Evolutionary conservation across 352 stramenopile species (phyloP), one percentile per base, ranked within the genome.

Genomic region (Peronosclerospora sorghi): DNA sequence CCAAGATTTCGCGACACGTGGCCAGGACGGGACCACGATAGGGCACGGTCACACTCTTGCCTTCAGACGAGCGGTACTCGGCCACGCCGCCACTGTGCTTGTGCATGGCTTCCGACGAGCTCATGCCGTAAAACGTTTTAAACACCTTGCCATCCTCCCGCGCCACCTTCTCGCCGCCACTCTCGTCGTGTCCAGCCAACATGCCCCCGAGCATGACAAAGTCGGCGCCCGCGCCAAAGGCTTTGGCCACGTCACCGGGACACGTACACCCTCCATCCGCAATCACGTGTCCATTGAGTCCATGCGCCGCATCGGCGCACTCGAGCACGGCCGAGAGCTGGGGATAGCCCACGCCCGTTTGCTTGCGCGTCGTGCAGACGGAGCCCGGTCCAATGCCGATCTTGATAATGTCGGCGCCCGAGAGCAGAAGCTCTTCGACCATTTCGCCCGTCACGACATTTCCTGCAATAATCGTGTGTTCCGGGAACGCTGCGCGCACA

Each of bases 91-190:
- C 87, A 23, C 62, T 67, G 55, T 96, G 86, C 59, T 96, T 96
- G 44, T 85, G 83, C 86, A 96, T 96, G 42, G 87, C 87, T 21
- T 87, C 82, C 1, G 79, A 79, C 20, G 79, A 95, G 59, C 71
- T 91, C 87, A 96, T 96, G 46, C 87, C 87, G 61, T 96, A 96
- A 53, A 96, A 96, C 43, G 81, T 72, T 67, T 96, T 96, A 51
- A 78, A 84, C 34, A 68, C 19, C 35, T 81, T 77, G 29, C 80
- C 78, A 23, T 60, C n/a, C n/a, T n/a, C 68, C 9, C 63, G 41
- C 43, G 91, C 71, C 17, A 94, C 71, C 35, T 86, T 78, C 2
- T 92, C 70, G 9, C 86, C 86, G 10, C 84, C 86, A 48, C 70
- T 89, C 56, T 96, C 86, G 38, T 96, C 82, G 57, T 95, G 83